Percentiles rank a stretch among this genome's conserved stretches.
Conservation (phyloP, 2,329 filamentous ascomycete genomes). For the Didymella lethalis region DNA sequence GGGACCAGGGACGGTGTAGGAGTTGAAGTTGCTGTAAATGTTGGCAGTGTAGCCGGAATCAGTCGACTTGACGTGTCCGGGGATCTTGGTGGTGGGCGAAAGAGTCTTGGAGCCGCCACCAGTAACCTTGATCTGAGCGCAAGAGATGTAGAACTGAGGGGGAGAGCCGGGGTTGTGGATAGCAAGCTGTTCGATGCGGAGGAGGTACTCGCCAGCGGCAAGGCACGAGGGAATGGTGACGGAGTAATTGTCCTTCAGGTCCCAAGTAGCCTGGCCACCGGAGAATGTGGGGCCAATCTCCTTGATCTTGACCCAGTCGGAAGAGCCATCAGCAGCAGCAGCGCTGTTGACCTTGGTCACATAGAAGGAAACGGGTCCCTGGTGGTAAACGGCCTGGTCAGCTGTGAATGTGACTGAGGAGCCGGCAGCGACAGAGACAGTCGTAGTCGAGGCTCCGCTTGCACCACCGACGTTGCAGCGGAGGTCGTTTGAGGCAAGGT, state of each 20-base stretch:
- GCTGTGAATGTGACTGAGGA: slow-evolving; percentile 47
- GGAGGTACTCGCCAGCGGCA: slow-evolving; percentile 57
- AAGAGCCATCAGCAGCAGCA: slow-evolving; percentile 45
- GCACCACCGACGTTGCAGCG: slow-evolving; percentile 49
- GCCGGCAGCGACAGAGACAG: slow-evolving; percentile 48
- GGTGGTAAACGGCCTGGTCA: slow-evolving; percentile 50
- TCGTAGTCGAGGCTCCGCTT: slow-evolving; percentile 40
- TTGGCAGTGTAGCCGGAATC: slow-evolving; percentile 51
- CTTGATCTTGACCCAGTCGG: slow-evolving; percentile 53
- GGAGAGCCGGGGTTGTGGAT: slow-evolving; percentile 53
- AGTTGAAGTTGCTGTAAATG: slow-evolving; percentile 51
- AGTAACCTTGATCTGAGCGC: slow-evolving; percentile 58
- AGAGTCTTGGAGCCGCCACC: slow-evolving; percentile 43
- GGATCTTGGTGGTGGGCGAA: slow-evolving; percentile 43
- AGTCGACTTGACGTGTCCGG: slow-evolving; percentile 45
- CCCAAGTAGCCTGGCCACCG: slow-evolving; percentile 44
- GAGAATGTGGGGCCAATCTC: slow-evolving; percentile 50
- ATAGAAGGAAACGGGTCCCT: slow-evolving; percentile 50
- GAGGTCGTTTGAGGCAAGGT: slow-evolving; percentile 41
- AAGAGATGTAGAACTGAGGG: slow-evolving; percentile 48
- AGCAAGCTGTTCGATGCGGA: slow-evolving; percentile 59
- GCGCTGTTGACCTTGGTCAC: slow-evolving; percentile 49
- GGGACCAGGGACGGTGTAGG: slow-evolving; percentile 46
- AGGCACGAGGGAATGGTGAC: slow-evolving; percentile 53
- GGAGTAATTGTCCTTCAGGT: slow-evolving; percentile 45